Evolutionary conservation across 441 rosid genomes (phyloP), one percentile per base, ranked within the genome.

Genomic region (Pelargonium fulgidum): DNA sequence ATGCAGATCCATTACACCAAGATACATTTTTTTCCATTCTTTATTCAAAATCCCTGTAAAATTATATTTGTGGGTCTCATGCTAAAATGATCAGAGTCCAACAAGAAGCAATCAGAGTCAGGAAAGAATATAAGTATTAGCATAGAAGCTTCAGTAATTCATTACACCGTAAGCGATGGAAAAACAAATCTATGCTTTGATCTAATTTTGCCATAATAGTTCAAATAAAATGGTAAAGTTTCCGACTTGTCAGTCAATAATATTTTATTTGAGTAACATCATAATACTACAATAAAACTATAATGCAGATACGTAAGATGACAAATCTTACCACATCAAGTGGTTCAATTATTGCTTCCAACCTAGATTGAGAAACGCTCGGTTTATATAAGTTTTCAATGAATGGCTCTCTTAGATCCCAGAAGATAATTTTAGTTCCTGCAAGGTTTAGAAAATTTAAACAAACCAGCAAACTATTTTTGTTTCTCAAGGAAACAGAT

Each of bases 391-490:
- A 71, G 74, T 90, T 81, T 70, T 94, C 94, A 39, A 94, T 86
- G 81, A 94, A 85, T 44, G 91, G 88, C 71, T 85, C 98, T 86
- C 89, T 83, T 78, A 94, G 78, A 84, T 94, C 98, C 80, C 89
- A 92, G 81, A 94, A 94, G 76, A 88, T 78, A 64, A 92, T 89
- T 81, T 92, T 94, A 62, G 93, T 94, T 72, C 98, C 99, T 92
- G 93, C 75, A 85, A 63, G 47, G 70, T 41, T 29, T 2, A 39
- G n/a, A 62, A 68, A 72, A 64, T 62, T 47, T 24, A 65, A 64
- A 70, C 33, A 66, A 66, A 71, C 72, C 70, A 78, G 65, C 16
- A 17, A 71, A 73, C 44, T 48, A 63, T 50, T 48, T 45, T 16
- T 19, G 64, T n/a, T 65, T 67, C 56, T 68, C 61, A 65, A 64